Conservation (phyloP, 139 green algal genomes). For the Tetradesmus obliquus region DNA sequence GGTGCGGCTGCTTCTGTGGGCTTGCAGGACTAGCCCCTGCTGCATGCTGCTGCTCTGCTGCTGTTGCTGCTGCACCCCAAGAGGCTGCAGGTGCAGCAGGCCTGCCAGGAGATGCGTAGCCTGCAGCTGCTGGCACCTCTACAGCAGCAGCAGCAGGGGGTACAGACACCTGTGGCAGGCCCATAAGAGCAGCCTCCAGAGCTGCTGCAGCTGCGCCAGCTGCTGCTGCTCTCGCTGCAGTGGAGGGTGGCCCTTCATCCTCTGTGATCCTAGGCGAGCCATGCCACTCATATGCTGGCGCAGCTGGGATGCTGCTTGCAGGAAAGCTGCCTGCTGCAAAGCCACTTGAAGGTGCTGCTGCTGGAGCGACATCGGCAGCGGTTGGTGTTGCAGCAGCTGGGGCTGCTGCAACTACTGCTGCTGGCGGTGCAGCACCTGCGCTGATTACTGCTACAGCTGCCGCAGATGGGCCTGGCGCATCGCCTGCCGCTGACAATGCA, state of each 20-base stretch:
- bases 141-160: background rate
- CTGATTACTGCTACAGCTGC: background rate
- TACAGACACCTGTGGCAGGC: background rate
- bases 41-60: constrained; percentile 9
- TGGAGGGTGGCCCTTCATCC: background rate
- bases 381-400: background rate
- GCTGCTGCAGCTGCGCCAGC: constrained; percentile 31
- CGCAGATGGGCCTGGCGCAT: background rate
- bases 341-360: background rate
- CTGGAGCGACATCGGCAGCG: background rate
- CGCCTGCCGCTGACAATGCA: background rate
- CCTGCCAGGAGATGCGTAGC: background rate
- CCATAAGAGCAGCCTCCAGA: constrained; percentile 33
- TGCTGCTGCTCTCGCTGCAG: constrained; percentile 39
- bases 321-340: background rate
- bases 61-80: background rate
- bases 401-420: background rate
- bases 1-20: background rate
- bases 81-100: background rate
- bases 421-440: background rate
- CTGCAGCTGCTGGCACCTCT: background rate
- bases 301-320: background rate
- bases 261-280: background rate
- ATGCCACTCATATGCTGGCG: background rate
- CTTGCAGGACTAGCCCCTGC: background rate